Evolutionary conservation across 768 basidiomycete species (phyloP).

Genomic region (Pleurotus giganteus): DNA sequence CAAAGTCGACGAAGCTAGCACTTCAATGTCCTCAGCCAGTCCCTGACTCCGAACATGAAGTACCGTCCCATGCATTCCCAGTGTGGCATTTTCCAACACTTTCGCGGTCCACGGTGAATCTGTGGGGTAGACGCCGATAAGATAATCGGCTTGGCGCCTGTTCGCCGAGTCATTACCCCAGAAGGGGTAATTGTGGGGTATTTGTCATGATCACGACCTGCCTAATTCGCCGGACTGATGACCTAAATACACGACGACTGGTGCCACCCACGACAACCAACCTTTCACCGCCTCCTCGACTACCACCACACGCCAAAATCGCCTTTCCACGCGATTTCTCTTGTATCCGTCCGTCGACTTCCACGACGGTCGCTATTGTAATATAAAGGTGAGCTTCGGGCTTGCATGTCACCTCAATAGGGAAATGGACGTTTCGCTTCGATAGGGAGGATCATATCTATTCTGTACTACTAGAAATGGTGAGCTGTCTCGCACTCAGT

Average conservation of each 20-base stretch:
- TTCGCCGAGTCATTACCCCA: conserved; percentile 5
- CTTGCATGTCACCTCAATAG: background rate
- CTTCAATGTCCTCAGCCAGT: too few species aligned
- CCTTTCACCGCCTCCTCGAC: conserved; percentile 1
- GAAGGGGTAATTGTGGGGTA: conserved; percentile 12
- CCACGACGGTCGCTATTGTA: background rate
- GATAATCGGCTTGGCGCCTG: background rate
- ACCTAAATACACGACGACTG: background rate
- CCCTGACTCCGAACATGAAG: too few species aligned
- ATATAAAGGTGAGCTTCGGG: background rate
- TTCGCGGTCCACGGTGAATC: too few species aligned
- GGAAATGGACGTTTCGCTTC: background rate
- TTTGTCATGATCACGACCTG: conserved; percentile 7
- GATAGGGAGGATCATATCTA: conserved; percentile 1
- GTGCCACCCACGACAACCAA: background rate
- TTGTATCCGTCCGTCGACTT: background rate
- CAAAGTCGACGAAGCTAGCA: too few species aligned
- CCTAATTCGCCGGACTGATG: background rate
- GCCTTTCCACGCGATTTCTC: background rate
- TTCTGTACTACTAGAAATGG: conserved; percentile 1
- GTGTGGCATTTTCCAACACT: too few species aligned
- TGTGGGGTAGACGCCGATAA: too few species aligned
- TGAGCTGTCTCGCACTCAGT: background rate
- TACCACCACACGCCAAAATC: background rate
- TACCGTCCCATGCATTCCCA: too few species aligned